Conservation (phyloP, 345 rosid species). For the Syzygium jambos region DNA sequence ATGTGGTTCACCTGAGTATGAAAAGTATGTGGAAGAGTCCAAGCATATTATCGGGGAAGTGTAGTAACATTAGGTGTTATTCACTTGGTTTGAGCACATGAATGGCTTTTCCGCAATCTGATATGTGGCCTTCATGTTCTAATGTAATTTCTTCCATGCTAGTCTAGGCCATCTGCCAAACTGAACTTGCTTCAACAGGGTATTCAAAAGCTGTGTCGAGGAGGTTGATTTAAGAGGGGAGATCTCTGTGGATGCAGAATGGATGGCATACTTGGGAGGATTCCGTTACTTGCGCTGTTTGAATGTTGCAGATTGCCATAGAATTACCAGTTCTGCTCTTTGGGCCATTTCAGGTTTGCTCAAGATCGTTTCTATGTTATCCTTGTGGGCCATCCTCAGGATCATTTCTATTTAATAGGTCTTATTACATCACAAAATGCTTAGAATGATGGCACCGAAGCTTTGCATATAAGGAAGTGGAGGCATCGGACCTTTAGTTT, state of each 20-base stretch:
- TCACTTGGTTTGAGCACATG: not conserved
- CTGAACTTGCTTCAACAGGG: conserved; percentile 26
- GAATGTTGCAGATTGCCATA: conserved; percentile 58
- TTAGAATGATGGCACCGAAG: not conserved
- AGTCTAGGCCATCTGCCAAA: not conserved
- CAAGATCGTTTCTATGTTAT: not conserved
- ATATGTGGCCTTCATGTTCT: not conserved
- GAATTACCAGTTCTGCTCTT: conserved; percentile 57
- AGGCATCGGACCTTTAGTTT: not conserved
- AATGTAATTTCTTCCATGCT: not conserved
- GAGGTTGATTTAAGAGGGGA: conserved; percentile 60
- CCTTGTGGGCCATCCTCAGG: not conserved
- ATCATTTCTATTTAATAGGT: not conserved
- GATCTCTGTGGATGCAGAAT: conserved; percentile 69
- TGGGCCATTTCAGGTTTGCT: conserved; percentile 66
- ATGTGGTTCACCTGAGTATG: not conserved
- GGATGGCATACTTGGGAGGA: conserved; percentile 92
- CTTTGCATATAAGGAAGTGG: not conserved
- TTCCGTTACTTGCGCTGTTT: conserved; percentile 44
- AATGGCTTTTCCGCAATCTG: not conserved
- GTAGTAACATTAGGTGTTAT: not conserved
- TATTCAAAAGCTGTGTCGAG: conserved; percentile 67
- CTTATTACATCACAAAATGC: not conserved
- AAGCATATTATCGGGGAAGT: not conserved
- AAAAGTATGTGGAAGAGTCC: not conserved